Evolutionary conservation across 208 protist species (phyloP).

Genomic region (Trypanosoma platydactyli): DNA sequence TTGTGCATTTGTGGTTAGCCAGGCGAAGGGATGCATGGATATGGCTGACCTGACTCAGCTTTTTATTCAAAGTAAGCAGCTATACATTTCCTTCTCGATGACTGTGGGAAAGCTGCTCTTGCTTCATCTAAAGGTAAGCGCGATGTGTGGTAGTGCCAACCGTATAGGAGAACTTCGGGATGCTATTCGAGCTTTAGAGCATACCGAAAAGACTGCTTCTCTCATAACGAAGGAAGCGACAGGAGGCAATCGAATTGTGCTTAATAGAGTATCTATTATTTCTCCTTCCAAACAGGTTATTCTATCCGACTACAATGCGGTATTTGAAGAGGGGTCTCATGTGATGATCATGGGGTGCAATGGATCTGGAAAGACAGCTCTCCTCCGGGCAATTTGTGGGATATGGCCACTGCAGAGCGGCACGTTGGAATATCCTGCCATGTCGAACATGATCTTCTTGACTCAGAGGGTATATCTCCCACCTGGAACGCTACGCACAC

Average conservation of each 20-base stretch:
- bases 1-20: conserved; percentile 57
- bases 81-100: conserved; percentile 74
- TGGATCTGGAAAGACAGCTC: conserved; percentile 87
- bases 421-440: conserved; percentile 39
- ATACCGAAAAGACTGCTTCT: conserved; percentile 26
- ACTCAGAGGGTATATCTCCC: conserved; percentile 85
- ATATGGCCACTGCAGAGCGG: conserved; percentile 77
- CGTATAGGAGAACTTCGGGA: conserved; percentile 84
- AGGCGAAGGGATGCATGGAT: conserved; percentile 33
- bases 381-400: conserved; percentile 65
- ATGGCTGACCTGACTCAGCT: conserved; percentile 59
- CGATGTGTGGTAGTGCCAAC: conserved; percentile 72
- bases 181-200: conserved; percentile 40
- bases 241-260: conserved; percentile 40
- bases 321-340: conserved; percentile 48
- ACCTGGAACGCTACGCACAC: conserved; percentile 73
- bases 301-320: conserved; percentile 60
- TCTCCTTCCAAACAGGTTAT: conserved; percentile 45
- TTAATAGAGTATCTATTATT: conserved; percentile 58
- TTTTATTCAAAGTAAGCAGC: conserved; percentile 63
- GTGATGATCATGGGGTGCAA: conserved; percentile 88
- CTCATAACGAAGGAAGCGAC: conserved; percentile 15
- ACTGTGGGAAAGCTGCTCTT: conserved; percentile 74
- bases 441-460: conserved; percentile 51
- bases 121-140: conserved; percentile 76